Conservation (phyloP, 345 rosid genomes). For the Streptanthus diversifolius region DNA sequence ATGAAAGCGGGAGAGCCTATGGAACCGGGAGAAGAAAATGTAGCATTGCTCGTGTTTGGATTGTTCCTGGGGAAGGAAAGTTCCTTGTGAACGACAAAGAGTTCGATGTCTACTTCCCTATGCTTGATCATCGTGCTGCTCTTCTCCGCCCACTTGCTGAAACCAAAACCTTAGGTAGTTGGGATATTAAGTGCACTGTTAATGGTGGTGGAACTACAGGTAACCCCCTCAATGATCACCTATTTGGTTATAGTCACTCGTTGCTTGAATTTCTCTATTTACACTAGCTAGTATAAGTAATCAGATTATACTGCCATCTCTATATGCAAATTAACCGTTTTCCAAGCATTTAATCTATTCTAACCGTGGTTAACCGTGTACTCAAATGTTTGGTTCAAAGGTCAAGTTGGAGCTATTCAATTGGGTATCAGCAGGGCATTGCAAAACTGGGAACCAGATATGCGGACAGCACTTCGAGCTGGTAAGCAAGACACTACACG, state of each 20-base stretch:
- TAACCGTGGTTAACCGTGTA: neutral
- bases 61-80: slow-evolving; percentile 82
- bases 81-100: slow-evolving; percentile 73
- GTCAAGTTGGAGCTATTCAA: slow-evolving; percentile 94
- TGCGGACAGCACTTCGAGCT: slow-evolving; percentile 73
- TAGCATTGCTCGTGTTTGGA: slow-evolving; percentile 91
- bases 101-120: slow-evolving; percentile 83
- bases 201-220: slow-evolving; percentile 94
- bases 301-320: neutral
- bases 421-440: slow-evolving; percentile 89
- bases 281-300: neutral
- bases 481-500: slow-evolving; percentile 42
- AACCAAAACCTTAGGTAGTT: slow-evolving; percentile 94
- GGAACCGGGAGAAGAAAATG: slow-evolving; percentile 98
- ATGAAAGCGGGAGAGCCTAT: slow-evolving; percentile 84
- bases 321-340: neutral
- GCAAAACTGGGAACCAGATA: slow-evolving; percentile 93
- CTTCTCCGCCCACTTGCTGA: slow-evolving; percentile 91
- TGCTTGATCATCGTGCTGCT: slow-evolving; percentile 94
- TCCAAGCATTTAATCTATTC: neutral
- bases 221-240: slow-evolving; percentile 24
- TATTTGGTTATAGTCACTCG: neutral
- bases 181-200: slow-evolving; percentile 85
- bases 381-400: slow-evolving; percentile 34
- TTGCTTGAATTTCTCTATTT: neutral